Evolutionary conservation across 2,329 filamentous ascomycete genomes (phyloP).

Genomic region (Basipetospora sp.): DNA sequence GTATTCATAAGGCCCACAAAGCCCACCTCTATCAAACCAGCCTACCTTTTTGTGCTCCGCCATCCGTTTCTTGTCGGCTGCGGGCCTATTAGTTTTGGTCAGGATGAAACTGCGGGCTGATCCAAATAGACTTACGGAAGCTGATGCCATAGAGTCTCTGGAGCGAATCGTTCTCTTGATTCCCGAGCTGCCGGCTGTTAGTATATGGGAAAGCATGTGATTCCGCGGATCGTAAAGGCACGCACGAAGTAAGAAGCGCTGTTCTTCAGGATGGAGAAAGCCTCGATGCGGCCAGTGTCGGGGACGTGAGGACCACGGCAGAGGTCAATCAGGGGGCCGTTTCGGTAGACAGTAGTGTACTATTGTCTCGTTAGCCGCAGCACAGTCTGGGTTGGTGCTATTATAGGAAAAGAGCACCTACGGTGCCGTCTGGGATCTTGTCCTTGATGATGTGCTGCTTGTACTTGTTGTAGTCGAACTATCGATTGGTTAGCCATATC

Average conservation of each 20-base stretch:
- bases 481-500: constrained; percentile 6
- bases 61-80: constrained; percentile 82
- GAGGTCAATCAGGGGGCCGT: constrained; percentile 84
- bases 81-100: constrained; percentile 3
- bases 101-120: not conserved
- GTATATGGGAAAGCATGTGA: too few species aligned
- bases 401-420: not conserved
- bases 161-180: constrained; percentile 83
- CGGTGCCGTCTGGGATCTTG: constrained; percentile 72
- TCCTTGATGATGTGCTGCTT: constrained; percentile 95
- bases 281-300: constrained; percentile 80
- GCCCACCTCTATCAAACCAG: too few species aligned
- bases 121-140: constrained; percentile 44
- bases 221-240: not conserved
- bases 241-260: constrained; percentile 52
- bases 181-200: constrained; percentile 49
- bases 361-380: too few species aligned
- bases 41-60: constrained; percentile 64
- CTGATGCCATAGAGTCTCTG: constrained; percentile 95
- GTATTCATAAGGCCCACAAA: too few species aligned
- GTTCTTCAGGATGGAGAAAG: constrained; percentile 82
- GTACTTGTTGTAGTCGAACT: constrained; percentile 93
- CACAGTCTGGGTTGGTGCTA: too few species aligned
- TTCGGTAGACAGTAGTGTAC: constrained; percentile 85
- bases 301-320: constrained; percentile 91